Conservation (phyloP, 2,329 filamentous ascomycete species). For the Hymenoscyphus scutula region DNA sequence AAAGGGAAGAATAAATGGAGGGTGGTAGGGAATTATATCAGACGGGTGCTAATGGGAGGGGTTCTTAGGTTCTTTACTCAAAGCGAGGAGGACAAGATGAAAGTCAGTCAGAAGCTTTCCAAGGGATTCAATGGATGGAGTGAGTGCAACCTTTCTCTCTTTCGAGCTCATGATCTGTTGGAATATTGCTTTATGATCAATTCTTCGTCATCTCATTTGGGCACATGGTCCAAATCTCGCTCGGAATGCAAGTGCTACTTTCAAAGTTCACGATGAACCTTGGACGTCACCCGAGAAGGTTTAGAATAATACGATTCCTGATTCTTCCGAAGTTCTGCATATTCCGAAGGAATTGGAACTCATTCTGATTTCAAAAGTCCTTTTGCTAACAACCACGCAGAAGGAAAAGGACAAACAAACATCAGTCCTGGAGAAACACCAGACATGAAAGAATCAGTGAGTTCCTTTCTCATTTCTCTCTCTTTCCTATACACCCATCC, state of each 20-base stretch:
- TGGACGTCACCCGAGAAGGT: too few relatives aligned
- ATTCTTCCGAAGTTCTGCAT: too few relatives aligned
- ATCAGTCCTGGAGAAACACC: constrained; percentile 50
- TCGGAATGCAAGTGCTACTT: too few relatives aligned
- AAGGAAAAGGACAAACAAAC: constrained; percentile 40
- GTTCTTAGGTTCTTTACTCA: constrained; percentile 48
- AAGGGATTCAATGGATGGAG: constrained; percentile 49
- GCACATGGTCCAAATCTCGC: too few relatives aligned
- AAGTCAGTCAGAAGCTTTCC: constrained; percentile 37
- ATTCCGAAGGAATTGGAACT: too few relatives aligned
- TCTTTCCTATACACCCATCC: neutral
- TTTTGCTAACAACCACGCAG: neutral
- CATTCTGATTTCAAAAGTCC: too few relatives aligned
- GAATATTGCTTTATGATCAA: too few relatives aligned
- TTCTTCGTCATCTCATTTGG: too few relatives aligned
- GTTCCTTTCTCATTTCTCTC: neutral
- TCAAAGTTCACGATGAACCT: too few relatives aligned
- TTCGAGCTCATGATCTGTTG: neutral
- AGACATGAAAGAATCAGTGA: constrained; percentile 49
- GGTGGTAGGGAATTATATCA: neutral
- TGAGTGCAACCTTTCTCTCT: neutral
- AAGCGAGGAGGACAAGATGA: constrained; percentile 43
- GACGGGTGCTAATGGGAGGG: neutral
- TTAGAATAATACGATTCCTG: too few relatives aligned
- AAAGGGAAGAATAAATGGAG: neutral